Conservation (phyloP, 192 early-diverging fungal genomes). For the Backusella mclennaniae region DNA sequence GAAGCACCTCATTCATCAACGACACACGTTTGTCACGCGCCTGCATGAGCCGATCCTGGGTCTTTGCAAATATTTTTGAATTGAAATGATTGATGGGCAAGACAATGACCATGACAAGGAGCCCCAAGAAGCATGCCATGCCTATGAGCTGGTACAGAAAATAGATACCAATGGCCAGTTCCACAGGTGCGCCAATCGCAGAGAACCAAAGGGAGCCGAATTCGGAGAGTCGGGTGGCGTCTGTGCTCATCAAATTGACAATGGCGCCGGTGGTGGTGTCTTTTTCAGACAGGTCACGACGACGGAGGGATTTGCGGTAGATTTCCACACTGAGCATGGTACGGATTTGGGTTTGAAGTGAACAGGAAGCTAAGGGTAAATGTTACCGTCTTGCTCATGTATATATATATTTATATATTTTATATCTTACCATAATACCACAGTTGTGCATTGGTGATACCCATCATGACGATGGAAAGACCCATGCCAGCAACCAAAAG, state of each 20-base stretch:
- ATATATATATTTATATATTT: background rate
- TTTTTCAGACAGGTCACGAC: slow-evolving; percentile 45
- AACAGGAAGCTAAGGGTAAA: background rate
- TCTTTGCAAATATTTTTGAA: slow-evolving; percentile 33
- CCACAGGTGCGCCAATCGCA: slow-evolving; percentile 57
- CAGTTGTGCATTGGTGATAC: slow-evolving; percentile 13
- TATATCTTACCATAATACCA: slow-evolving; percentile 29
- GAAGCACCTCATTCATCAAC: slow-evolving; percentile 55
- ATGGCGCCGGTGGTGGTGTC: slow-evolving; percentile 54
- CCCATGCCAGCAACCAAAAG: slow-evolving; percentile 55
- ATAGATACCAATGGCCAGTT: slow-evolving; percentile 60
- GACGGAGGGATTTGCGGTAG: slow-evolving; percentile 59
- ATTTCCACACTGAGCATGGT: slow-evolving; percentile 52
- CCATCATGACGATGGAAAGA: slow-evolving; percentile 51
- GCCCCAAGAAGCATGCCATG: slow-evolving; percentile 69
- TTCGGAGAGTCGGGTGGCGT: slow-evolving; percentile 61
- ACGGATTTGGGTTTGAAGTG: slow-evolving; percentile 32
- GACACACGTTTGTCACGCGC: slow-evolving; percentile 75
- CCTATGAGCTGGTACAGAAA: slow-evolving; percentile 81
- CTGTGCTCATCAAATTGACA: slow-evolving; percentile 73
- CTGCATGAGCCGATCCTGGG: slow-evolving; percentile 59
- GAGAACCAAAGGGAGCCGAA: slow-evolving; percentile 49
- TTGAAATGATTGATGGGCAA: slow-evolving; percentile 41
- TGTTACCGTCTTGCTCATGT: background rate
- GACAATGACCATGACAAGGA: slow-evolving; percentile 54